Evolutionary conservation across 2,329 filamentous ascomycete genomes (phyloP).

Genomic region (Fusarium pininemorale): DNA sequence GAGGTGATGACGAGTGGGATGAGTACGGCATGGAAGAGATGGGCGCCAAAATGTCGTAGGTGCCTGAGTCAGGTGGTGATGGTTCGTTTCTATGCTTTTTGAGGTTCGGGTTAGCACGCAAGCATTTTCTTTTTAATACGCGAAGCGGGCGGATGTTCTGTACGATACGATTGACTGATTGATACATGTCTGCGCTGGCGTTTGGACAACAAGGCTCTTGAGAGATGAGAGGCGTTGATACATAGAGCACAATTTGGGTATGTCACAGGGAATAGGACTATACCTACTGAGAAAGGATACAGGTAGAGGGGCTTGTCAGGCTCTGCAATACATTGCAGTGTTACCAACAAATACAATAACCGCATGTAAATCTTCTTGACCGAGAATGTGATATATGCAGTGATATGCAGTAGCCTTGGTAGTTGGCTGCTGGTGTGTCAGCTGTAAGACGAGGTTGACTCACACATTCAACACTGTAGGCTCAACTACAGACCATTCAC

Average conservation of each 20-base stretch:
- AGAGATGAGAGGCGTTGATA: constrained; percentile 12
- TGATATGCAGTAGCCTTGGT: background rate
- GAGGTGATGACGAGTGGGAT: constrained; percentile 67
- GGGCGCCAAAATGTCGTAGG: constrained; percentile 70
- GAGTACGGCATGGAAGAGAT: constrained; percentile 73
- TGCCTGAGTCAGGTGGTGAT: background rate
- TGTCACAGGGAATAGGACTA: background rate
- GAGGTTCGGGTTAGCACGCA: constrained; percentile 12
- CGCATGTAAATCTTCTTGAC: background rate
- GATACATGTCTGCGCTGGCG: constrained; percentile 16
- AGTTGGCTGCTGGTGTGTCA: background rate
- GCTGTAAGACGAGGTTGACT: background rate
- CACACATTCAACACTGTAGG: background rate
- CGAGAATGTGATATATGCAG: background rate
- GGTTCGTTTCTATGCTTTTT: constrained; percentile 13
- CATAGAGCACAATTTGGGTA: constrained; percentile 15
- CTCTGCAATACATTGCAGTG: background rate
- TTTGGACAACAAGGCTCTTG: constrained; percentile 5
- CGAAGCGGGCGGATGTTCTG: constrained; percentile 5
- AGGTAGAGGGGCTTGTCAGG: background rate
- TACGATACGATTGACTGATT: constrained; percentile 23
- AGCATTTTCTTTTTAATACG: constrained; percentile 16
- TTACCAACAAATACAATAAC: background rate
- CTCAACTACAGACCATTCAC: background rate
- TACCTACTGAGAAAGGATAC: background rate